These are phyloP conservation scores for Lactifluus rugatus DNA, from an alignment of 768 basidiomycete species.

Conservation along the genomic window DNA sequence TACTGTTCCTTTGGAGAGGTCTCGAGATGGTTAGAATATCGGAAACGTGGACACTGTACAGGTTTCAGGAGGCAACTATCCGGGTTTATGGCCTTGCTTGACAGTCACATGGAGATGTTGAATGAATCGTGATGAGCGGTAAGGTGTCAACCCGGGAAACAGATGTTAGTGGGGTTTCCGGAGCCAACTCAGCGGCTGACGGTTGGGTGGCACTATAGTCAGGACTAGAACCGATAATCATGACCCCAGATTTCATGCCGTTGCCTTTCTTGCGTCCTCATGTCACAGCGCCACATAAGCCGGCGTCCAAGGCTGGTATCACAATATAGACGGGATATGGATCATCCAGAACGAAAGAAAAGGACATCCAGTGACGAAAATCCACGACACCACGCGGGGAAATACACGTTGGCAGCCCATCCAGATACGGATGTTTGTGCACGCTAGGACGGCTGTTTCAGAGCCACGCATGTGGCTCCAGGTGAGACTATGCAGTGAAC, in stretches of 20 bases:
- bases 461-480: neutral
- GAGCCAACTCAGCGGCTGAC: constrained; percentile 14
- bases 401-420: neutral
- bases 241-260: constrained; percentile 6
- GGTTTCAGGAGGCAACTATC: neutral
- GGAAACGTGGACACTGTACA: neutral
- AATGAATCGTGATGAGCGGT: neutral
- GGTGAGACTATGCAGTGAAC: neutral
- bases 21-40: neutral
- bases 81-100: constrained; percentile 3
- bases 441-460: neutral
- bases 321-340: neutral
- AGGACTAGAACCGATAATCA: constrained; percentile 14
- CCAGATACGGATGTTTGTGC: neutral
- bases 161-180: neutral
- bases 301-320: constrained; percentile 1
- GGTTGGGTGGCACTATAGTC: constrained; percentile 2
- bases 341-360: neutral
- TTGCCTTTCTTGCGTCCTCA: constrained; percentile 11
- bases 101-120: neutral
- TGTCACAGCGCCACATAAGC: constrained; percentile 10
- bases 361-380: neutral
- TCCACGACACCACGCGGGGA: neutral
- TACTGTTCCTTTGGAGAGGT: neutral
- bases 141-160: neutral